Evolutionary conservation across 371 early-diverging fungal species (phyloP).

Genomic region (Blakeslea trispora): DNA sequence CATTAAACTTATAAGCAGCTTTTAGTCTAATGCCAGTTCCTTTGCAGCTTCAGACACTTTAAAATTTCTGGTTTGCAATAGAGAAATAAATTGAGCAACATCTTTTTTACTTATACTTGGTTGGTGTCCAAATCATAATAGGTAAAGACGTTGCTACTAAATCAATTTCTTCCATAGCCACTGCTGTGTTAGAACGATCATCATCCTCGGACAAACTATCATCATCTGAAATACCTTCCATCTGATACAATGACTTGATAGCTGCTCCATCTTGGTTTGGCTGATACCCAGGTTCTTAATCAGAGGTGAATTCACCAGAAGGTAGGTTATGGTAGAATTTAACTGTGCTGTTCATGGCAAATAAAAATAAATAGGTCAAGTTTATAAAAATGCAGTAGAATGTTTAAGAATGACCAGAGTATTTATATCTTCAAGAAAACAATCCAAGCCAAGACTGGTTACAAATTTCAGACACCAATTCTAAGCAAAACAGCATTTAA

Average conservation of each 20-base stretch:
- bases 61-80: constrained; percentile 16
- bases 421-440: constrained; percentile 20
- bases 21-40: constrained; percentile 17
- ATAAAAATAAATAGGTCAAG: constrained; percentile 20
- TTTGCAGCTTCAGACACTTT: constrained; percentile 13
- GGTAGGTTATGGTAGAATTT: constrained; percentile 22
- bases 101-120: constrained; percentile 15
- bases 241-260: constrained; percentile 20
- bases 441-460: constrained; percentile 15
- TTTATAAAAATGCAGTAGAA: constrained; percentile 10
- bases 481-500: neutral
- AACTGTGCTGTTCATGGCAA: constrained; percentile 18
- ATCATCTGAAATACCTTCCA: constrained; percentile 15
- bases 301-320: constrained; percentile 21
- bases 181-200: constrained; percentile 19
- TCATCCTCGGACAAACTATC: constrained; percentile 17
- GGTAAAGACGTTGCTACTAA: constrained; percentile 22
- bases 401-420: constrained; percentile 11
- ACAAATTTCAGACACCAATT: constrained; percentile 3
- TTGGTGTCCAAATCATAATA: constrained; percentile 20
- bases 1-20: constrained; percentile 13
- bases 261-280: constrained; percentile 22
- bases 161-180: constrained; percentile 19
- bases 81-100: constrained; percentile 23
- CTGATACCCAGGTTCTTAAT: constrained; percentile 23